Evolutionary conservation across 176 grass and related monocot species (phyloP).

Genomic region (Elymus sibiricus): DNA sequence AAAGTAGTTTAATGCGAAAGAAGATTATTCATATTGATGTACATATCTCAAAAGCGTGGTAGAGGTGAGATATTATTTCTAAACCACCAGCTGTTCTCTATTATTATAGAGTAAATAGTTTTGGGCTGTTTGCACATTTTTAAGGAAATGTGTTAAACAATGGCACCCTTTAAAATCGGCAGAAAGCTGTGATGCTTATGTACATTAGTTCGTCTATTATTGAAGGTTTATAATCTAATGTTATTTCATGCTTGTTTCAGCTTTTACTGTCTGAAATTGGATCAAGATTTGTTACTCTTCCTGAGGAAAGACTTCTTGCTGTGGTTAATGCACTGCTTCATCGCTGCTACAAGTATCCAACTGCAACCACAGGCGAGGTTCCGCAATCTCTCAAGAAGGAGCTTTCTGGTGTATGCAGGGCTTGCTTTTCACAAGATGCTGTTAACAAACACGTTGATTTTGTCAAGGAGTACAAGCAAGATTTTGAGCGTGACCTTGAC

Average conservation of each 20-base stretch:
- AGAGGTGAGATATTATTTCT: not conserved
- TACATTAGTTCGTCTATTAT: not conserved
- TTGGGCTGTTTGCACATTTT: not conserved
- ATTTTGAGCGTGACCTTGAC: slow-evolving; percentile 96
- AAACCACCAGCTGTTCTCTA: not conserved
- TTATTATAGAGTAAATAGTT: not conserved
- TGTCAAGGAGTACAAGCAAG: slow-evolving; percentile 98
- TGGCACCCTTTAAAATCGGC: not conserved
- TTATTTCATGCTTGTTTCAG: slow-evolving; percentile 51
- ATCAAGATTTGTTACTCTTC: slow-evolving; percentile 98
- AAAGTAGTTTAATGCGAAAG: not conserved
- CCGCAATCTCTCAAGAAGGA: slow-evolving; percentile 95
- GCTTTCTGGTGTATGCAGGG: slow-evolving; percentile 93
- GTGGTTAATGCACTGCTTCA: slow-evolving; percentile 97
- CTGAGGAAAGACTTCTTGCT: slow-evolving; percentile 94
- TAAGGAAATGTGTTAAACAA: not conserved
- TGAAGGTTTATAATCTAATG: slow-evolving; percentile 17
- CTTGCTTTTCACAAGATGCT: slow-evolving; percentile 98
- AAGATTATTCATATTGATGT: not conserved
- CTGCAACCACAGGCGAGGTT: slow-evolving; percentile 95
- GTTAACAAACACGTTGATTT: slow-evolving; percentile 99
- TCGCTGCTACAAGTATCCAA: slow-evolving; percentile 99
- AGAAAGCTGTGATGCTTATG: not conserved
- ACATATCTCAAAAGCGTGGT: not conserved
- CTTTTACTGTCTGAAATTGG: slow-evolving; percentile 98